Evolutionary conservation across 2,329 filamentous ascomycete species (phyloP).

Genomic region (Teratosphaeria viscida): DNA sequence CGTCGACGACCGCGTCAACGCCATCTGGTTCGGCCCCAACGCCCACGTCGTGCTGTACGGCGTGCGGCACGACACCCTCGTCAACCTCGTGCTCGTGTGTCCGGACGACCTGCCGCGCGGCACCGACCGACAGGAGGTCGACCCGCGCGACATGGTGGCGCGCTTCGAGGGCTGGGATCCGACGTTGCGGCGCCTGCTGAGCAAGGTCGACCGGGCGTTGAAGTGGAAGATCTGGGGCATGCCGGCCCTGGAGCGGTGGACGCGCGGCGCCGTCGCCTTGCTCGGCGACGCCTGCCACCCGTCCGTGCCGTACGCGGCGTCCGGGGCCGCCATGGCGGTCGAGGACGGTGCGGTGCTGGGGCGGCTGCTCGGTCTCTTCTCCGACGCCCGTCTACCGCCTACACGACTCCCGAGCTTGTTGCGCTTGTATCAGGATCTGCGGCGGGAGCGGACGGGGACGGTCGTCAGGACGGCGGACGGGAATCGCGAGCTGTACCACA

Average conservation of each 20-base stretch:
- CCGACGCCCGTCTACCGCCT: not conserved
- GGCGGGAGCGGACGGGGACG: not conserved
- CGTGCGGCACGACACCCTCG: not conserved
- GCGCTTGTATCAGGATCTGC: not conserved
- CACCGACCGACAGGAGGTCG: not conserved
- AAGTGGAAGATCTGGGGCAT: not conserved
- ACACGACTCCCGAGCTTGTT: not conserved
- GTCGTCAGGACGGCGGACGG: not conserved
- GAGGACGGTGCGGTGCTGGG: not conserved
- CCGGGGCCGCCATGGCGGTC: not conserved
- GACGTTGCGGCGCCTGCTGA: not conserved
- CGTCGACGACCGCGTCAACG: not conserved
- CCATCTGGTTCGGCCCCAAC: not conserved
- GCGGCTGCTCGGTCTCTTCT: not conserved
- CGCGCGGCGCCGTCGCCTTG: not conserved
- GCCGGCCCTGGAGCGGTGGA: not conserved
- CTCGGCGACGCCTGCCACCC: not conserved
- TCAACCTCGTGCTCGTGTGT: not conserved
- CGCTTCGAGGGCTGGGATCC: not conserved
- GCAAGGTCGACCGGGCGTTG: not conserved
- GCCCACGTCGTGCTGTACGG: not conserved
- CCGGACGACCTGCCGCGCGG: not conserved
- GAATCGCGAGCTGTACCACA: not conserved
- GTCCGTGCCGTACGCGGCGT: not conserved
- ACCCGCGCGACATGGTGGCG: not conserved